phyloP scores from a whole-genome alignment of 225 moss, liverwort and hornwort species.

The Straminergon stramineum region DNA sequence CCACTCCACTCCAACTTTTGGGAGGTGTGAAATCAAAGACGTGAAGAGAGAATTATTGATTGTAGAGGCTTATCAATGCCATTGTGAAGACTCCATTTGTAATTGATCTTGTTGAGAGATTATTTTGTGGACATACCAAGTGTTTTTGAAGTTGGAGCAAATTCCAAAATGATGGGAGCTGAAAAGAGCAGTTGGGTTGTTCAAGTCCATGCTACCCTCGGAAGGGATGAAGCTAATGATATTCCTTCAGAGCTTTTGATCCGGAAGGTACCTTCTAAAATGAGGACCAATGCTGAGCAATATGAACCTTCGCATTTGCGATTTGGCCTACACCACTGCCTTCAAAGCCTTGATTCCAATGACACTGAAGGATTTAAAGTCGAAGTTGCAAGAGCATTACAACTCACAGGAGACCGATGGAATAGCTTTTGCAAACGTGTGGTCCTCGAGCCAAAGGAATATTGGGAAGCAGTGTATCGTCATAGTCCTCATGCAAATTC shows the following conservation, averaged over 20 bases:
- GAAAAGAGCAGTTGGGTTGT: neutral
- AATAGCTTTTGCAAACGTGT: neutral
- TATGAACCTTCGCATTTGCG: accelerated
- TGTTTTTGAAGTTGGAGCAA: neutral
- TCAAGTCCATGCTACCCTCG: neutral
- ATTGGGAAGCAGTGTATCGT: neutral
- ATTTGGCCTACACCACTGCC: neutral
- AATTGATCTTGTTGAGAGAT: no score
- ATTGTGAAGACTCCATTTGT: no score
- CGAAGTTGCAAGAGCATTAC: neutral
- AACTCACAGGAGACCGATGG: neutral
- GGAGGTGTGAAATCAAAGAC: accelerated
- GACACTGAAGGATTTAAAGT: neutral
- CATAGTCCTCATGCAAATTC: neutral
- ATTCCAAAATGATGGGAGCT: no score
- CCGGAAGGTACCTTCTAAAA: neutral
- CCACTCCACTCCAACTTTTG: accelerated
- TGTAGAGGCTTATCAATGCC: neutral
- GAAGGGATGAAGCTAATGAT: neutral
- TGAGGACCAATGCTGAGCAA: neutral
- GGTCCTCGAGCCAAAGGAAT: neutral
- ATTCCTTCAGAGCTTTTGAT: neutral
- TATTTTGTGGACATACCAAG: no score
- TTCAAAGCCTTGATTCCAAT: neutral
- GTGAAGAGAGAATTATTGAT: neutral